A percentile compares a stretch with the other conserved stretches of the same genome.
phyloP scores from a whole-genome alignment of 352 stramenopile genomes.

The Phytophthora pistaciae region DNA sequence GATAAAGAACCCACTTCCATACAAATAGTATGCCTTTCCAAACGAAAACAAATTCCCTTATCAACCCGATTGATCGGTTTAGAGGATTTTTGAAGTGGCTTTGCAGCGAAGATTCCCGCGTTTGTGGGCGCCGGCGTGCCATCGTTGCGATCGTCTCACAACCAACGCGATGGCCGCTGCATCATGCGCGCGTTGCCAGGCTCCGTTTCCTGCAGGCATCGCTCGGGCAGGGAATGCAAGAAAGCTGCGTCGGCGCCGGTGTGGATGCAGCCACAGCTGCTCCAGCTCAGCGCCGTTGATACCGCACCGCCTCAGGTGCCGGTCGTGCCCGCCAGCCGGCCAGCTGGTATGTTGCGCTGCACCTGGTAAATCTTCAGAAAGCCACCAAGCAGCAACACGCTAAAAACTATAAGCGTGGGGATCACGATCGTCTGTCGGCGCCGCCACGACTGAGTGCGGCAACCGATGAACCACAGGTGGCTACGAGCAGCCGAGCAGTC shows the following conservation, averaged over 20 bases:
- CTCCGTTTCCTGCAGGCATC: not conserved
- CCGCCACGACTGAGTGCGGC: conserved; percentile 1
- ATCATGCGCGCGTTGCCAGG: not conserved
- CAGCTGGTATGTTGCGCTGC: not conserved
- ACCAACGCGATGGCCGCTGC: not conserved
- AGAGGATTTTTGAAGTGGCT: conserved; percentile 33
- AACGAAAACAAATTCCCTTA: conserved; percentile 7
- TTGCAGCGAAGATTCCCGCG: conserved; percentile 14
- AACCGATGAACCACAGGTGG: conserved; percentile 1
- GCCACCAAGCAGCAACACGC: conserved; percentile 14
- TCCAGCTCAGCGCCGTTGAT: conserved; percentile 1
- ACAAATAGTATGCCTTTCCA: conserved; percentile 6
- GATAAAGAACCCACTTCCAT: not conserved
- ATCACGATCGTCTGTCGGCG: not conserved
- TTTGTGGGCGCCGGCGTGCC: conserved; percentile 16
- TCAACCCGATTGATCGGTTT: conserved; percentile 21
- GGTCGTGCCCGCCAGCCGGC: conserved; percentile 1
- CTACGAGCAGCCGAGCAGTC: not conserved
- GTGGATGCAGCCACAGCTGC: conserved; percentile 10
- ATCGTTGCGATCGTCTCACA: conserved; percentile 28
- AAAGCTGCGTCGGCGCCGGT: conserved; percentile 1
- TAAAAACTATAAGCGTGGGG: not conserved
- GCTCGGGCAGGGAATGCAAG: conserved; percentile 7
- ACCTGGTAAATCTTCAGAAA: conserved; percentile 23
- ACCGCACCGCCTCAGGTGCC: not conserved